Evolutionary conservation across 805 yeast species (phyloP), one percentile per base, ranked within the genome.

Genomic region (Crinitomyces ghanaensis): DNA sequence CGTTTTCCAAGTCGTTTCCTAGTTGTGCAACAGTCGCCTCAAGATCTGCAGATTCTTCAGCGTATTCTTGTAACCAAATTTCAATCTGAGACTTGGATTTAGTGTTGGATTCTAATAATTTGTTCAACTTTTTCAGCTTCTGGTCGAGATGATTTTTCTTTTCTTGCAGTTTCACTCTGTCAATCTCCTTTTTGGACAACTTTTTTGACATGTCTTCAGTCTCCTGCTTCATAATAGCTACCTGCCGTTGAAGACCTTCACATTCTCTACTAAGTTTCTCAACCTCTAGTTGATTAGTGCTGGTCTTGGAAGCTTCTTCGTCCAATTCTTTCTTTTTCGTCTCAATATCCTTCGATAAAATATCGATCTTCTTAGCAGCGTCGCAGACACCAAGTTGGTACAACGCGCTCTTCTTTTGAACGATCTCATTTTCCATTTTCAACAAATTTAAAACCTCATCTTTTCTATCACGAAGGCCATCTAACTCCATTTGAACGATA

Each of bases 401-500:
- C 31, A 71, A 63, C 9, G 71, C 53, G 0, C 84, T 68, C 40
- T 65, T 66, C 26, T 71, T 65, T 21, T 67, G 55, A 0, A 70
- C 57, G 15, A 77, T 62, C 13, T 62, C 50, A 48, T 81, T 83
- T 53, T 84, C 94, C 23, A 67, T 63, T 28, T 59, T 60, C 39
- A 91, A 56, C 48, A 69, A 82, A 15, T 63, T 61, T 24, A 88
- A 54, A 0, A 95, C 94, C 24, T 69, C 74, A 22, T 70, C 70
- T 44, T 85, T 78, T 34, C 71, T 71, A 6, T 51, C 48, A 37
- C 82, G 91, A 39, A 80, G 68, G 3, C 63, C 54, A 18, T 43
- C 65, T 40, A 81, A 74, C 41, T 86, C 95, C 41, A 71, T 72
- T 43, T 77, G 81, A 1, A 85, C 94, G 46, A 84, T 67, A 37